These are phyloP conservation scores for Kokia cookei DNA, from an alignment of 441 rosid genomes.

Conservation along the genomic window DNA sequence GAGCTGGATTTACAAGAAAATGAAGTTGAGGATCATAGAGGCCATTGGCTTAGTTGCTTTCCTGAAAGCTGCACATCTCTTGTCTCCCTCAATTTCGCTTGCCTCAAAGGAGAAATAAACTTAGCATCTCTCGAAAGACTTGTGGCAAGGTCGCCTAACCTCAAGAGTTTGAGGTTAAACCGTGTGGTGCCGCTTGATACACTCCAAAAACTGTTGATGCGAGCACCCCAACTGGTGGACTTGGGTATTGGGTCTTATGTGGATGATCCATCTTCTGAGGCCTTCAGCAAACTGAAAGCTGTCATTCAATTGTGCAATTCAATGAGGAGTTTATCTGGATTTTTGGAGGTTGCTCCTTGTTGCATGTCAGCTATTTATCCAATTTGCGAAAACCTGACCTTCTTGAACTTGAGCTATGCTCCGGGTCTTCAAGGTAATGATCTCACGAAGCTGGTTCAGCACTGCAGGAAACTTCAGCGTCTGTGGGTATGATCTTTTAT, in stretches of 20 bases:
- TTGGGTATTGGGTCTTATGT: slow-evolving; percentile 78
- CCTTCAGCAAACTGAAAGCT: slow-evolving; percentile 33
- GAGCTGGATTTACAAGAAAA: slow-evolving; percentile 97
- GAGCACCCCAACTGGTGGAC: slow-evolving; percentile 67
- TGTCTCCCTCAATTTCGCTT: slow-evolving; percentile 77
- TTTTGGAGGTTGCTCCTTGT: slow-evolving; percentile 60
- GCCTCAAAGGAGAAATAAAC: slow-evolving; percentile 87
- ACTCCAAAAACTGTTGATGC: slow-evolving; percentile 50
- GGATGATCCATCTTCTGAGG: slow-evolving; percentile 55
- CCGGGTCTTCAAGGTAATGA: slow-evolving; percentile 63
- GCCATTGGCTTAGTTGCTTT: slow-evolving; percentile 86
- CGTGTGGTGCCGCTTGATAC: slow-evolving; percentile 69
- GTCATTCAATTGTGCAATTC: slow-evolving; percentile 48
- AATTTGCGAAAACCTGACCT: slow-evolving; percentile 50
- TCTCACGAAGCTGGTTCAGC: slow-evolving; percentile 53
- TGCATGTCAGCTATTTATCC: slow-evolving; percentile 62
- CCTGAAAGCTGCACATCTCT: slow-evolving; percentile 72
- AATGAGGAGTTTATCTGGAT: slow-evolving; percentile 78
- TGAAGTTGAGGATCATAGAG: slow-evolving; percentile 80
- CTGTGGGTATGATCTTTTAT: slow-evolving; percentile 60
- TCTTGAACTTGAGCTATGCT: slow-evolving; percentile 84
- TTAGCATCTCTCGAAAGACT: slow-evolving; percentile 78
- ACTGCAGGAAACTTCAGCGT: slow-evolving; percentile 67
- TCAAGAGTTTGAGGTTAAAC: slow-evolving; percentile 70
- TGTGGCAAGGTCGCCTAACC: slow-evolving; percentile 80